Percentiles rank a stretch among this genome's conserved stretches.
Evolutionary conservation across 768 basidiomycete species (phyloP).

Genomic region (Calvatia gigantea): DNA sequence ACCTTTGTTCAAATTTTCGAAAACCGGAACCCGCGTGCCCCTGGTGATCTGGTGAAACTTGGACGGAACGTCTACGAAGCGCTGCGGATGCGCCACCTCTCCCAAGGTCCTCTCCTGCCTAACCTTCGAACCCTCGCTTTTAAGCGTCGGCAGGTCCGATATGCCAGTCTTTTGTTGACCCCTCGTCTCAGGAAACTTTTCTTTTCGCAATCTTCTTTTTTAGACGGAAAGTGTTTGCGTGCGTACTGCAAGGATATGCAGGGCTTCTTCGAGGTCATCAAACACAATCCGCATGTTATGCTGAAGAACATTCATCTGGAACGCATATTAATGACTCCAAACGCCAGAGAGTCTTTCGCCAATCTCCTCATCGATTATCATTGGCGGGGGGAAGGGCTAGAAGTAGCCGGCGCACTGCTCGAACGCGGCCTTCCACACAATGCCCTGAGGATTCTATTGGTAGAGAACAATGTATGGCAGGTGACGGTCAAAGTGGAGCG

Average conservation of each 20-base stretch:
- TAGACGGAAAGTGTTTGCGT: background rate
- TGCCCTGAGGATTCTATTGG: background rate
- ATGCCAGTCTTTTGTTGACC: background rate
- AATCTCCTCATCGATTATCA: background rate
- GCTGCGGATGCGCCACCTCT: background rate
- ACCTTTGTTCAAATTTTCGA: background rate
- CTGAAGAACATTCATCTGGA: background rate
- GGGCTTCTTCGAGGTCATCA: background rate
- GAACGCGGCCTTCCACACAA: background rate
- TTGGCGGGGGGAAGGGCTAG: background rate
- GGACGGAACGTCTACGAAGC: background rate
- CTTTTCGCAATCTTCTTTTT: background rate
- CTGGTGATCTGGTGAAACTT: background rate
- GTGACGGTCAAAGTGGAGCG: background rate
- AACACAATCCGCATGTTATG: background rate
- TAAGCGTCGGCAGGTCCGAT: background rate
- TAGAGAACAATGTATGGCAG: background rate
- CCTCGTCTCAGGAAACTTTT: background rate
- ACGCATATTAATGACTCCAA: background rate
- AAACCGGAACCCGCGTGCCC: background rate
- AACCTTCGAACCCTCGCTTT: background rate
- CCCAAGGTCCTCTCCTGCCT: background rate
- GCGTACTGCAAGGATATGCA: background rate
- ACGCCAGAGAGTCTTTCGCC: background rate
- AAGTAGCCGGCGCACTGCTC: background rate